Base-by-base conservation (phyloP, 2,329 filamentous ascomycete species). In the Aspergillus clavatus region DNA sequence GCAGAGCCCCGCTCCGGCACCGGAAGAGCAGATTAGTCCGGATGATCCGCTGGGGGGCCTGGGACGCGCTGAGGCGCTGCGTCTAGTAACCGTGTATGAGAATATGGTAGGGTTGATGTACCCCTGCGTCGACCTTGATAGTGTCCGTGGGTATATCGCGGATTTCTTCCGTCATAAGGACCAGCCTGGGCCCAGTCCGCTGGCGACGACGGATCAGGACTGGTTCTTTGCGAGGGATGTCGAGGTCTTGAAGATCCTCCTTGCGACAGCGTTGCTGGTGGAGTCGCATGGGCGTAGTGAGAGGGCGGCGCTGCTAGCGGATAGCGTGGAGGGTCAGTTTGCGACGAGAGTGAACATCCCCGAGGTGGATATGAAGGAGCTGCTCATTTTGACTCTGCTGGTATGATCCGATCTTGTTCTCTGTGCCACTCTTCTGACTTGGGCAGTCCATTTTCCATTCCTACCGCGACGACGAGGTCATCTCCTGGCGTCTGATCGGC, bases 101-200 rank as follows among this genome's bases (percentile, higher is more conserved):
- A 88, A 95, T 54, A 88, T 94, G 58, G 83, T 93, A 57, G 87
- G 87, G 26, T 78, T 90, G 55, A 93, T 95, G 87, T 95, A 94
- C 60, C 89, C 89, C 0, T 82, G 94, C 12, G 66, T 94, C 29
- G 79, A 87, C 54, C 82, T 93, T 24, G 79, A 86, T 22, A 74
- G 75, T 43, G 73, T 93, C 40, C 81, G 87, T 29, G 72, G 73
- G 12, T 65, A 63, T 40, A 60, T 59, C 12, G 49, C 52, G 12
- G 58, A 60, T 18, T 60, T 51, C 28, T 61, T 54, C 47, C 50
- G 52, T 6, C 26, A 51, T 35, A 50, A 36, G 2, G 38, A 22
- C 8, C 22, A 40, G 3, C 23, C 5, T 5, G 28, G 37, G 0
- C 36, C 43, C 12, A 29, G 19, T 8, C 41, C 46, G 16, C 36